phyloP scores from a whole-genome alignment of 148 eudicot genomes.

The Cornus controversa region DNA sequence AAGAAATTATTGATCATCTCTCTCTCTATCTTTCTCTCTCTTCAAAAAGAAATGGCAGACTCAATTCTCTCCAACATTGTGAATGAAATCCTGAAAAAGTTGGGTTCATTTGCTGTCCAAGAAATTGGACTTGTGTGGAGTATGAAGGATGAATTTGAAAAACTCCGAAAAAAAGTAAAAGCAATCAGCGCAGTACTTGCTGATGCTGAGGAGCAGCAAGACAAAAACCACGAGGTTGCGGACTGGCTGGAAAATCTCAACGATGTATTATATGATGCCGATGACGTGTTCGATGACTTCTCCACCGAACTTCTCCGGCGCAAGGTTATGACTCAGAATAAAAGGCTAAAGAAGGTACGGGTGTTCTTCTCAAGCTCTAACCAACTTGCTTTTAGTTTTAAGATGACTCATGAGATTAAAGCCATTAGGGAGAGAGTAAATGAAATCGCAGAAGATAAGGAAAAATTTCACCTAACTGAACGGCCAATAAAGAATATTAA shows the following conservation, averaged over 20 bases:
- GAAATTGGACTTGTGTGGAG: no score
- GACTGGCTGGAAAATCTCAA: constrained; percentile 19
- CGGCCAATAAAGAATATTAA: not conserved
- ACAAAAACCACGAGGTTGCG: not conserved
- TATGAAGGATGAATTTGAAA: not conserved
- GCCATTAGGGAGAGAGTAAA: not conserved
- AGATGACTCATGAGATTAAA: not conserved
- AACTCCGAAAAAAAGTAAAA: constrained; percentile 13
- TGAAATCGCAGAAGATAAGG: not conserved
- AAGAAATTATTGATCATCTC: no score
- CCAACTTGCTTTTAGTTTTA: not conserved
- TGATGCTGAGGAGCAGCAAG: constrained; percentile 12
- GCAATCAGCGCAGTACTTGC: constrained; percentile 18
- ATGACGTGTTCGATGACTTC: constrained; percentile 24
- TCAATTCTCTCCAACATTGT: no score
- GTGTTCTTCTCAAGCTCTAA: constrained; percentile 18
- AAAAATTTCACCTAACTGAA: not conserved
- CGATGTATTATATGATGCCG: constrained; percentile 17
- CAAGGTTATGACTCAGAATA: not conserved
- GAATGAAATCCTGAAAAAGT: no score
- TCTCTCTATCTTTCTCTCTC: no score
- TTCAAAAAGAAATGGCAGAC: no score
- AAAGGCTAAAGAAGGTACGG: constrained; percentile 5
- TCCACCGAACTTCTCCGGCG: not conserved
- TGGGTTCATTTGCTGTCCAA: no score